Evolutionary conservation across 2,329 filamentous ascomycete genomes (phyloP).

Genomic region (Fusarium foetens): DNA sequence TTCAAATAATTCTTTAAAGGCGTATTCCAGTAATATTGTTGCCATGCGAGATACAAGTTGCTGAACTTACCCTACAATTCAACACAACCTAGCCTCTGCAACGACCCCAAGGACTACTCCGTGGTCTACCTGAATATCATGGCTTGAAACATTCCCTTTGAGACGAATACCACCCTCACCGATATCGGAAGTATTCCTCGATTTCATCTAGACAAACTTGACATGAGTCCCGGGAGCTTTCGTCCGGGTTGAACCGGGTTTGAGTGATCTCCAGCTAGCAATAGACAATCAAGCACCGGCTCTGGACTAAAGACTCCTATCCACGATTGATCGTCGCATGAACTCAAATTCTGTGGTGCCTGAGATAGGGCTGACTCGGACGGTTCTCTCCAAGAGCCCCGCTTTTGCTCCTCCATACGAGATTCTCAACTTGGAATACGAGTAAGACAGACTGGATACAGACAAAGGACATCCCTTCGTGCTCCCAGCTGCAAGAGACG

Average conservation of each 20-base stretch:
- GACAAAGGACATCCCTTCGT: background rate
- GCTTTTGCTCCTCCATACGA: background rate
- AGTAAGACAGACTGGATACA: background rate
- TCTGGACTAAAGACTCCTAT: background rate
- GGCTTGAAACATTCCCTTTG: background rate
- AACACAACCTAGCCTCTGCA: background rate
- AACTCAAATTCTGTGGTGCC: background rate
- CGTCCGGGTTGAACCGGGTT: background rate
- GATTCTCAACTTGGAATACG: background rate
- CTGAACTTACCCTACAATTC: background rate
- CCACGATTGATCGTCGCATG: background rate
- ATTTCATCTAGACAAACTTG: background rate
- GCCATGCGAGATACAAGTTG: background rate
- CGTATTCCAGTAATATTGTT: background rate
- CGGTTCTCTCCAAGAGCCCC: background rate
- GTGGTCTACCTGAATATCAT: background rate
- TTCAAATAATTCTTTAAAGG: too few species aligned
- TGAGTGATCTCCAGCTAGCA: background rate
- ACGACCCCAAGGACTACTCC: background rate
- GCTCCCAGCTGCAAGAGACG: background rate
- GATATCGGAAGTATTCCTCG: background rate
- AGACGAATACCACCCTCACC: background rate
- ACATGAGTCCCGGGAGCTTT: background rate
- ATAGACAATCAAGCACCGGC: background rate
- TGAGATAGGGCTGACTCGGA: conserved; percentile 26